Percentiles rank a stretch among this genome's conserved stretches.
These are phyloP conservation scores for Colletotrichum magnum DNA, from an alignment of 2,329 filamentous ascomycete species.

Conservation along the genomic window DNA sequence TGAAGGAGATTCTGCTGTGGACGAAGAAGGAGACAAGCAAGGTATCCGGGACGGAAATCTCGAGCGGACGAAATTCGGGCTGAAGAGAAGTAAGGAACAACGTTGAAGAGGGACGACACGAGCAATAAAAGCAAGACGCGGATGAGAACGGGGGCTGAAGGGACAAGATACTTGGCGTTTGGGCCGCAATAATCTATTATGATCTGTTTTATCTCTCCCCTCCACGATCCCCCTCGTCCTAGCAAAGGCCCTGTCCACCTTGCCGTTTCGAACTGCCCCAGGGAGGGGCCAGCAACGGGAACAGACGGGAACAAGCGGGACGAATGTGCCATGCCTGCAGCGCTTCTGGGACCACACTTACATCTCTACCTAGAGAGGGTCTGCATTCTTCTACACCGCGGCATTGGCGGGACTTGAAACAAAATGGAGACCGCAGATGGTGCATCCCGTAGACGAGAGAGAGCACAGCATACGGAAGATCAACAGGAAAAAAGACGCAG, in stretches of 20 bases:
- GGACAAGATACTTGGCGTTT: conserved; percentile 19
- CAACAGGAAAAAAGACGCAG: conserved; percentile 3
- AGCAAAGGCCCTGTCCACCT: neutral
- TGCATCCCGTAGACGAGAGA: conserved; percentile 1
- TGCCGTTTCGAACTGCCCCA: neutral
- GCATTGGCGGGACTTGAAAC: conserved; percentile 25
- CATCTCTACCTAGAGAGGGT: neutral
- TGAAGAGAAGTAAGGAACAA: conserved; percentile 6
- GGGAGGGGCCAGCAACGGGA: neutral
- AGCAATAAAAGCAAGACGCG: conserved; percentile 15
- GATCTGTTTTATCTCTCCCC: conserved; percentile 15
- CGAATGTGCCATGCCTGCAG: conserved; percentile 1
- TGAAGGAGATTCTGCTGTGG: conserved; percentile 51
- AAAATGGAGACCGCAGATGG: conserved; percentile 12
- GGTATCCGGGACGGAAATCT: conserved; percentile 27
- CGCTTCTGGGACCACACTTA: conserved; percentile 6
- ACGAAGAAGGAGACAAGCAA: conserved; percentile 38
- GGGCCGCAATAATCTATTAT: conserved; percentile 7
- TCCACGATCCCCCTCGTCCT: neutral
- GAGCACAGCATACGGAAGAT: neutral
- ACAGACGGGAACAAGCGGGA: conserved; percentile 24
- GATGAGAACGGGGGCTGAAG: neutral
- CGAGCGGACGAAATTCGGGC: conserved; percentile 13
- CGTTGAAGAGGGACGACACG: neutral
- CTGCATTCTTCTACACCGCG: neutral